Percentiles rank a stretch among this genome's conserved stretches.
Evolutionary conservation across 805 yeast species (phyloP).

Genomic region (Helenozyma baotianmanensis): DNA sequence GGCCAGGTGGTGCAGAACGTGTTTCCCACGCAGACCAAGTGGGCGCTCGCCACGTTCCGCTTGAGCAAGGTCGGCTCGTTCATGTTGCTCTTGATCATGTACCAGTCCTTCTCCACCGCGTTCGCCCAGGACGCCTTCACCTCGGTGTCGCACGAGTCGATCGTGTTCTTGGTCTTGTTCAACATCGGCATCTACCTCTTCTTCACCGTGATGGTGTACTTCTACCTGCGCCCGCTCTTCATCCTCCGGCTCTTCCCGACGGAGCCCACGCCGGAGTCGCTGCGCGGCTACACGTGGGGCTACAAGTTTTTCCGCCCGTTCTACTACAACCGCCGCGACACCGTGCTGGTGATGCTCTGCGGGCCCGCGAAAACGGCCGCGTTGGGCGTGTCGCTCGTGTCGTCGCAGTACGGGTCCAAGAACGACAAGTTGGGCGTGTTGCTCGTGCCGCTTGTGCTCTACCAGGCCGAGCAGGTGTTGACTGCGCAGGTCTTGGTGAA

Average conservation of each 20-base stretch:
- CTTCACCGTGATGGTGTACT: conserved; percentile 62
- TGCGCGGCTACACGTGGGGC: conserved; percentile 41
- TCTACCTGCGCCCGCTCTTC: conserved; percentile 57
- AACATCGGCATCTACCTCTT: conserved; percentile 75
- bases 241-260: conserved; percentile 38
- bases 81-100: conserved; percentile 74
- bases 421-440: conserved; percentile 63
- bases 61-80: conserved; percentile 73
- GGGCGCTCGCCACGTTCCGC: conserved; percentile 53
- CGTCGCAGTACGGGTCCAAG: conserved; percentile 70
- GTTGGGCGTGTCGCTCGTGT: conserved; percentile 76
- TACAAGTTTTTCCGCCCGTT: conserved; percentile 55
- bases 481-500: conserved; percentile 71
- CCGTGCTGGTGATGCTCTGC: conserved; percentile 77
- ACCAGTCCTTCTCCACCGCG: conserved; percentile 80
- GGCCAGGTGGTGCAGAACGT: conserved; percentile 79
- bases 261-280: conserved; percentile 44
- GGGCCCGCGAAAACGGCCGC: conserved; percentile 96
- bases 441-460: conserved; percentile 77
- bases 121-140: conserved; percentile 79
- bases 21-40: conserved; percentile 60
- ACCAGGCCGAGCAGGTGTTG: conserved; percentile 83
- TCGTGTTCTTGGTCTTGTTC: conserved; percentile 76
- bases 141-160: conserved; percentile 59
- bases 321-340: conserved; percentile 64